phyloP scores from a whole-genome alignment of 1,284 basidiomycete species.

The Stereum hirsutum region DNA sequence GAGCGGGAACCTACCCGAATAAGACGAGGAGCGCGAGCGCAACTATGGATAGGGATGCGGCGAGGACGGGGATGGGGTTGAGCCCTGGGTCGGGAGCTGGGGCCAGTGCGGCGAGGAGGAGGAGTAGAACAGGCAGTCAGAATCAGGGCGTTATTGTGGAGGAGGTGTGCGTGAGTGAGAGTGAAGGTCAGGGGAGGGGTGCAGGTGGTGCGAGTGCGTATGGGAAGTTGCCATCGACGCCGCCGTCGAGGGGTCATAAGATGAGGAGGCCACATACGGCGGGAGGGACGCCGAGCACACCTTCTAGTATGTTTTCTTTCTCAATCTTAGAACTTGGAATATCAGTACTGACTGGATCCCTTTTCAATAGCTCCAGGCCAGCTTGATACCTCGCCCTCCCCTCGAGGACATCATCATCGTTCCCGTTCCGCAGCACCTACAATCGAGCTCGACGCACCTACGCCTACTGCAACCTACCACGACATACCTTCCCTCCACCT shows the following conservation, averaged over 20 bases:
- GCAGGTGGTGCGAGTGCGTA: not conserved
- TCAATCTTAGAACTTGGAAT: not conserved
- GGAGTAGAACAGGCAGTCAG: not conserved
- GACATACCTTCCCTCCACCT: not conserved
- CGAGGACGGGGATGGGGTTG: not conserved
- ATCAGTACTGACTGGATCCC: no score
- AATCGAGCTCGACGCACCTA: slow-evolving; percentile 1
- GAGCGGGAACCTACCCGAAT: slow-evolving; percentile 5
- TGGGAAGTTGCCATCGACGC: not conserved
- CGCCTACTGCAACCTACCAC: not conserved
- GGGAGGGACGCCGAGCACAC: not conserved
- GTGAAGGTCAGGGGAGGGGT: not conserved
- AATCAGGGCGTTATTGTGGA: not conserved
- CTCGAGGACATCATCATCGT: slow-evolving; percentile 8
- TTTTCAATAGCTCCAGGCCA: slow-evolving; percentile 3
- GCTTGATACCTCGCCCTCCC: not conserved
- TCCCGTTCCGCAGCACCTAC: slow-evolving; percentile 12
- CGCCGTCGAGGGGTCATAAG: not conserved
- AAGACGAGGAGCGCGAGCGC: slow-evolving; percentile 10
- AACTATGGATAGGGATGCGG: slow-evolving; percentile 4
- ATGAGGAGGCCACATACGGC: not conserved
- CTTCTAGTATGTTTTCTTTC: not conserved
- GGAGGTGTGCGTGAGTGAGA: not conserved
- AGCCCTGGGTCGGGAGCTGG: not conserved
- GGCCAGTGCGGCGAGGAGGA: not conserved